Percentiles rank a stretch among this genome's conserved stretches.
Evolutionary conservation across 257 asterid genomes (phyloP).

Genomic region (Solanum virginianum): DNA sequence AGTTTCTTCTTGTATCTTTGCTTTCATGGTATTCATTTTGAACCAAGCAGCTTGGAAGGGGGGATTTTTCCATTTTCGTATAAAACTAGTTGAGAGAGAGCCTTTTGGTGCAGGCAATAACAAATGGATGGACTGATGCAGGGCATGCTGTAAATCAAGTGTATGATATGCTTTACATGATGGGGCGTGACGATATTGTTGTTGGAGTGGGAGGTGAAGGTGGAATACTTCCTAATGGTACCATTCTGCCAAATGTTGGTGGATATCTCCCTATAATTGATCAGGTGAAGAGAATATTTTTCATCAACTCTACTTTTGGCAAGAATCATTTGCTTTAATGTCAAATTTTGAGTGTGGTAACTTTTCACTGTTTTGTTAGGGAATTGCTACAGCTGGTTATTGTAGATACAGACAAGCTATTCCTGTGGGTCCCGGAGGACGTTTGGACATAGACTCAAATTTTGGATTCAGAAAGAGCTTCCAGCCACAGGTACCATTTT

Average conservation of each 20-base stretch:
- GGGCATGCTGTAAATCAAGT: slow-evolving; percentile 81
- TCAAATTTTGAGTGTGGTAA: background rate
- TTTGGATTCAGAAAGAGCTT: slow-evolving; percentile 59
- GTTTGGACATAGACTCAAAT: slow-evolving; percentile 53
- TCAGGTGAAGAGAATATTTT: slow-evolving; percentile 30
- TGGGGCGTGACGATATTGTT: slow-evolving; percentile 77
- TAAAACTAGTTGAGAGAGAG: background rate
- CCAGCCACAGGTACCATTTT: slow-evolving; percentile 61
- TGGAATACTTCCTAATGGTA: slow-evolving; percentile 63
- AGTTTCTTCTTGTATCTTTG: background rate
- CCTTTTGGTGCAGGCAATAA: slow-evolving; percentile 51
- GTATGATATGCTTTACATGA: slow-evolving; percentile 80
- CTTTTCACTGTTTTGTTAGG: slow-evolving; percentile 21
- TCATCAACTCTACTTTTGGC: background rate
- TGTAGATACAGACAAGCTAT: slow-evolving; percentile 84
- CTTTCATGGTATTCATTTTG: background rate
- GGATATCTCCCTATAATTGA: slow-evolving; percentile 83
- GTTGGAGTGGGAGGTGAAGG: slow-evolving; percentile 97
- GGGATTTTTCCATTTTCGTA: background rate
- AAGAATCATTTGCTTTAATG: background rate
- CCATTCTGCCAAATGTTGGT: slow-evolving; percentile 57
- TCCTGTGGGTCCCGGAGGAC: slow-evolving; percentile 66
- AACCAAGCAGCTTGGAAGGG: too few species aligned
- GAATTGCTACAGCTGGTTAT: slow-evolving; percentile 58
- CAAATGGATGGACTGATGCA: slow-evolving; percentile 69